phyloP scores from a whole-genome alignment of 805 yeast species.

The Lipomyces starkeyi region DNA sequence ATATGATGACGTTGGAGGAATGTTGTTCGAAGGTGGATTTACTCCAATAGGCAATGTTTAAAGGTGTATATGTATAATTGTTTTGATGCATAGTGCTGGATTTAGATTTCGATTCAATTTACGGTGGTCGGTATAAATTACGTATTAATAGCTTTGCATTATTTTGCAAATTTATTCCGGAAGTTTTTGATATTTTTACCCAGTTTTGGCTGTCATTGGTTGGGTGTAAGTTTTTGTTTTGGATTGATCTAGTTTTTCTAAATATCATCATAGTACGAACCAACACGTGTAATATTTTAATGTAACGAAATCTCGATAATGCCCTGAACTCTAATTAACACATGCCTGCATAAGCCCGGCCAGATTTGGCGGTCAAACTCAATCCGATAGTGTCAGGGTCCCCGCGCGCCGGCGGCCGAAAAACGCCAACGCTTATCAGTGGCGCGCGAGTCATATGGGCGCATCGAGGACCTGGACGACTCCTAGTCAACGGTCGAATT shows the following conservation, averaged over 20 bases:
- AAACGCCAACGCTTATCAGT: not conserved
- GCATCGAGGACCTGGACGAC: not conserved
- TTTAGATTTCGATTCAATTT: no score
- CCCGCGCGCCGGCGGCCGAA: not conserved
- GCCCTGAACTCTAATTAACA: no score
- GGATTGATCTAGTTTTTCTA: not conserved
- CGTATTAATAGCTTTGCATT: not conserved
- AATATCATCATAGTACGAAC: not conserved
- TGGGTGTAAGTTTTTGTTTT: not conserved
- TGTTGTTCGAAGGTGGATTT: slow-evolving; percentile 13
- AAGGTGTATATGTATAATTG: slow-evolving; percentile 1
- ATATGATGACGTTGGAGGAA: slow-evolving; percentile 12
- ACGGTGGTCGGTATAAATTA: not conserved
- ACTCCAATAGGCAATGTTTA: slow-evolving; percentile 8
- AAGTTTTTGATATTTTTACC: not conserved
- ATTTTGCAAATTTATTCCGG: not conserved
- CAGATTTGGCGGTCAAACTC: not conserved
- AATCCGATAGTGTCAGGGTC: no score
- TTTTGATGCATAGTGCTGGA: not conserved
- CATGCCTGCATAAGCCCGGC: no score
- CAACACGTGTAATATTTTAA: not conserved
- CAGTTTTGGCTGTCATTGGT: not conserved
- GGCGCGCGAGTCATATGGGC: not conserved
- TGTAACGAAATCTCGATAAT: not conserved
- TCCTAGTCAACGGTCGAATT: no score